Conservation (phyloP, 176 grass and related monocot species). For the Aegilops longissima region DNA sequence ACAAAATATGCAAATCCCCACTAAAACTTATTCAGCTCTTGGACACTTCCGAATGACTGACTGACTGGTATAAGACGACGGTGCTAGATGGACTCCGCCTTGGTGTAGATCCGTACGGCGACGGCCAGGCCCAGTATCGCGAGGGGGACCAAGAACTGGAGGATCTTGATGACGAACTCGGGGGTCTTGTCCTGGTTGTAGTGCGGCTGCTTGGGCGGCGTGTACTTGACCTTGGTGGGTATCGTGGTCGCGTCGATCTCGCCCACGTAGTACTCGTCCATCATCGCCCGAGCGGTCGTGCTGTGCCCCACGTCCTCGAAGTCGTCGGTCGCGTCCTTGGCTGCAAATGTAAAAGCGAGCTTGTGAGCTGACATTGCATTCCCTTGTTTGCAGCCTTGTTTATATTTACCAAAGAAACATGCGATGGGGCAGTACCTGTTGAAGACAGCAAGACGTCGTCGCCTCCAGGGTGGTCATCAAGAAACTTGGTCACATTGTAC, state of each 20-base stretch:
- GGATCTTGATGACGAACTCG: constrained; percentile 80
- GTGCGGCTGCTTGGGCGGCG: constrained; percentile 77
- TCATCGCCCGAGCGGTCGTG: constrained; percentile 66
- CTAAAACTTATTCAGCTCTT: constrained; percentile 40
- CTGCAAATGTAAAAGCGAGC: constrained; percentile 14
- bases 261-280: constrained; percentile 63
- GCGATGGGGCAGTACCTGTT: constrained; percentile 55
- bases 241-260: constrained; percentile 69
- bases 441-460: constrained; percentile 90
- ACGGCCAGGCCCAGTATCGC: constrained; percentile 75
- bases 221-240: constrained; percentile 86
- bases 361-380: background rate
- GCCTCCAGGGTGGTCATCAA: constrained; percentile 97
- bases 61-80: background rate
- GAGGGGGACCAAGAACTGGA: constrained; percentile 87
- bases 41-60: constrained; percentile 16
- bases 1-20: constrained; percentile 34
- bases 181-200: constrained; percentile 93
- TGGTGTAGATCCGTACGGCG: constrained; percentile 85
- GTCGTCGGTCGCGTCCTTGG: constrained; percentile 79
- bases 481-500: constrained; percentile 95
- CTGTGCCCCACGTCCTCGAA: constrained; percentile 77
- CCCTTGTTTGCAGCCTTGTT: background rate
- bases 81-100: constrained; percentile 47
- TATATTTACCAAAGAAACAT: background rate